Evolutionary conservation across 495 filamentous ascomycete genomes (phyloP).

Genomic region (Penicillium maclennaniae): DNA sequence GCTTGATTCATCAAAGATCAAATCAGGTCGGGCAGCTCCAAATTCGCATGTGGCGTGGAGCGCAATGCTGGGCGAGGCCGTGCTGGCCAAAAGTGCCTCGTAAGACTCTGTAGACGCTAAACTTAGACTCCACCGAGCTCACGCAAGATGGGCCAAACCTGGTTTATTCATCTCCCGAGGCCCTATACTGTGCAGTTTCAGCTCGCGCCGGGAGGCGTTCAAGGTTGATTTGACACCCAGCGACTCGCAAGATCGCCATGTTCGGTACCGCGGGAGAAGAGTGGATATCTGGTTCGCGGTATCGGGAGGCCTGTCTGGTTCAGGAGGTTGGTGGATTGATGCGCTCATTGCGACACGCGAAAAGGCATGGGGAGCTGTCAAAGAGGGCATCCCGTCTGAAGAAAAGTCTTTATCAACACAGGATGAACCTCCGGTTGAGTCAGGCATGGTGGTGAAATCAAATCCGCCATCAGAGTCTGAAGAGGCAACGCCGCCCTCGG

Average conservation of each 20-base stretch:
- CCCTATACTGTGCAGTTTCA: conserved; percentile 1
- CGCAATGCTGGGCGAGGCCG: conserved; percentile 3
- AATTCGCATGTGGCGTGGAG: conserved; percentile 3
- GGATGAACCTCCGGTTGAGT: neutral
- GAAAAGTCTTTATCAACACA: neutral
- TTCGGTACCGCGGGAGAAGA: neutral
- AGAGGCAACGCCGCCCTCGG: neutral
- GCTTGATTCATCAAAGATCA: conserved; percentile 1
- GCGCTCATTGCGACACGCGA: neutral
- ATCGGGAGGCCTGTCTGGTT: conserved; percentile 6
- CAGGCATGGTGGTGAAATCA: neutral
- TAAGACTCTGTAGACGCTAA: conserved; percentile 24
- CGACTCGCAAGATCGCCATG: conserved; percentile 1
- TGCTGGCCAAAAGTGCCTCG: conserved; percentile 19
- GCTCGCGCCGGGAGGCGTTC: conserved; percentile 7
- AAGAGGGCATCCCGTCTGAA: neutral
- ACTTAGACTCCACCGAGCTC: conserved; percentile 4
- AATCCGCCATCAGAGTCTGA: neutral
- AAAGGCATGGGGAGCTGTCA: neutral
- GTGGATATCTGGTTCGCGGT: conserved; percentile 4
- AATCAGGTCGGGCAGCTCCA: neutral
- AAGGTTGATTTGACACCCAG: conserved; percentile 1
- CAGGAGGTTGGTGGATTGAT: conserved; percentile 13
- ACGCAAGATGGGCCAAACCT: conserved; percentile 9
- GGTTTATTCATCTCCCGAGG: conserved; percentile 1